Conservation (phyloP, 202 grass and related monocot genomes). For the Carex sylvatica region DNA sequence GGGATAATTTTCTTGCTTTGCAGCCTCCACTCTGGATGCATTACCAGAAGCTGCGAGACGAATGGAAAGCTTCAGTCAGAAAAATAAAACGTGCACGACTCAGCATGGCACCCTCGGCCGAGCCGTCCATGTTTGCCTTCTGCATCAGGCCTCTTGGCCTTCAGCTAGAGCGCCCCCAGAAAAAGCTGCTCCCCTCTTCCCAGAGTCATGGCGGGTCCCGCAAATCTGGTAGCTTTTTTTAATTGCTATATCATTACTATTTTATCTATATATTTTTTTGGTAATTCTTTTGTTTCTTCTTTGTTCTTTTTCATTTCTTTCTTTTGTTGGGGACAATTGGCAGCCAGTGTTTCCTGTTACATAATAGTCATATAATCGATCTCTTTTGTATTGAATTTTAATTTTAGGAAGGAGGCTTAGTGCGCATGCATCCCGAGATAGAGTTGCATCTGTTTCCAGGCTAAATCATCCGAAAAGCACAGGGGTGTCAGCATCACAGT, state of each 20-base stretch:
- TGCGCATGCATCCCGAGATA: background rate
- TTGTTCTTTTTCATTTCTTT: constrained; percentile 20
- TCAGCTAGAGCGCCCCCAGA: constrained; percentile 71
- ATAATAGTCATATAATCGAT: background rate
- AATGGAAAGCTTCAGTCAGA: constrained; percentile 69
- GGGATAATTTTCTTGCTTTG: constrained; percentile 32
- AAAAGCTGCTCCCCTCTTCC: constrained; percentile 69
- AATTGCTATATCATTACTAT: background rate
- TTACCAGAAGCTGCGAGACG: constrained; percentile 61
- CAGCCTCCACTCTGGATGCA: constrained; percentile 84
- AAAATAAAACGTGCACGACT: constrained; percentile 46
- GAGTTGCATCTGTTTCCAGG: constrained; percentile 17
- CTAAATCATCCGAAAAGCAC: background rate
- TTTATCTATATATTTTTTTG: constrained; percentile 21
- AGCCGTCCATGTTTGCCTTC: constrained; percentile 84
- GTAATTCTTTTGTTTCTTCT: background rate
- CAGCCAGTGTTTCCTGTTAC: background rate
- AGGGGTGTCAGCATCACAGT: constrained; percentile 18
- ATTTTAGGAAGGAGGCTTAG: background rate
- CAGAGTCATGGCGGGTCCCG: constrained; percentile 53
- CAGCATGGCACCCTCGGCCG: constrained; percentile 38
- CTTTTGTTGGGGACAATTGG: background rate
- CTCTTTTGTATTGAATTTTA: constrained; percentile 3
- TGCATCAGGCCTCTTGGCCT: constrained; percentile 86
- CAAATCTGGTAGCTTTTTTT: constrained; percentile 45